phyloP scores from a whole-genome alignment of 148 eudicot genomes.

The Silene uniflora region DNA sequence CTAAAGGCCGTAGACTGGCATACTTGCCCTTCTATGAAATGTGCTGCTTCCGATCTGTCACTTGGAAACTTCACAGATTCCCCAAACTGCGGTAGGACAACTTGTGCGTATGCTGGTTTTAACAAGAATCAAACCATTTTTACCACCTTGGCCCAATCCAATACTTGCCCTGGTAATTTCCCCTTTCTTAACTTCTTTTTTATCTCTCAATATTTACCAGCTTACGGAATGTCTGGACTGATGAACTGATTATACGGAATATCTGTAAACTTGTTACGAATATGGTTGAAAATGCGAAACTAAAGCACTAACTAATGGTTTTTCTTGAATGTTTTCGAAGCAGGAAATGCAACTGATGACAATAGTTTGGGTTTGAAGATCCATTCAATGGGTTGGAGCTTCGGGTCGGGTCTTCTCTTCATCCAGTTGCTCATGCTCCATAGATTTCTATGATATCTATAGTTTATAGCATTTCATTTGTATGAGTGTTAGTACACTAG shows the following conservation, averaged over 20 bases:
- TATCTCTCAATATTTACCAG: background rate
- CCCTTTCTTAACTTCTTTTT: background rate
- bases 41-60: conserved; percentile 27
- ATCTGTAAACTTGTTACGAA: too few species aligned
- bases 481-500: background rate
- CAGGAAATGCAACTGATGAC: conserved; percentile 8
- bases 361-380: conserved; percentile 29
- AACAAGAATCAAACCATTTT: conserved; percentile 36
- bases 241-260: too few species aligned
- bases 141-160: conserved; percentile 30
- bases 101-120: conserved; percentile 72
- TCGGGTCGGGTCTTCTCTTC: conserved; percentile 28
- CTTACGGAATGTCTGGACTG: too few species aligned
- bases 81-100: conserved; percentile 40
- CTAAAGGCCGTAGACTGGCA: conserved; percentile 44
- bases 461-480: background rate
- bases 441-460: conserved; percentile 21
- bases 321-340: background rate
- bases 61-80: conserved; percentile 47
- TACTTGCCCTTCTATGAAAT: conserved; percentile 44
- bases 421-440: conserved; percentile 35
- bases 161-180: conserved; percentile 62
- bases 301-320: background rate
- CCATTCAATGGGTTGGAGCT: conserved; percentile 34
- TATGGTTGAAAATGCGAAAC: too few species aligned